phyloP scores from a whole-genome alignment of 495 filamentous ascomycete genomes.

The Apodospora peruviana region DNA sequence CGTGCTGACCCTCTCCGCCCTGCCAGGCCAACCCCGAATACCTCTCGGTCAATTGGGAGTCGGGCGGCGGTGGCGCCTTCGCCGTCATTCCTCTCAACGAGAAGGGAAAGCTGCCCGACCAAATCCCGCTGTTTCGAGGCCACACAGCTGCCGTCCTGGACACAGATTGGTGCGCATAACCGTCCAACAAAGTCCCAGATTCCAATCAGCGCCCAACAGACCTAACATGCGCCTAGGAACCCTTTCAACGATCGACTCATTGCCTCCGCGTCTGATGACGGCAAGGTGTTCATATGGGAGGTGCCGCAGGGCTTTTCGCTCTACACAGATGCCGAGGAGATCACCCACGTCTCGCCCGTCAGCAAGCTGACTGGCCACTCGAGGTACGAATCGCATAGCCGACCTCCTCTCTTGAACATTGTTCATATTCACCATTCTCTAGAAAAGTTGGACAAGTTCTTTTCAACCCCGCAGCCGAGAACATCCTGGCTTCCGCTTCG shows the following conservation, averaged over 20 bases:
- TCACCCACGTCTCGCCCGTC: slow-evolving; percentile 72
- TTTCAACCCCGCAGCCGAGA: slow-evolving; percentile 95
- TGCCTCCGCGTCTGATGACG: slow-evolving; percentile 92
- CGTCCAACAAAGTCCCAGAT: too few species aligned
- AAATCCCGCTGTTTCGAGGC: slow-evolving; percentile 89
- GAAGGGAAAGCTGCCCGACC: slow-evolving; percentile 82
- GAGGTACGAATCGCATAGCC: slow-evolving; percentile 29
- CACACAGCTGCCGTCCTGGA: slow-evolving; percentile 94
- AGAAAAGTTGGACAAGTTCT: slow-evolving; percentile 96
- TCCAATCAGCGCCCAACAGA: slow-evolving; percentile 16
- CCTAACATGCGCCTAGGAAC: slow-evolving; percentile 53
- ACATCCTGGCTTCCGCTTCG: slow-evolving; percentile 90
- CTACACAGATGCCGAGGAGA: slow-evolving; percentile 75
- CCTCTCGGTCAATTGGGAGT: slow-evolving; percentile 96
- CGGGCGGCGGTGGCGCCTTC: slow-evolving; percentile 92
- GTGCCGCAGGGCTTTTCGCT: slow-evolving; percentile 86
- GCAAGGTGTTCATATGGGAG: slow-evolving; percentile 93
- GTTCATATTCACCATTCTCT: slow-evolving; percentile 6
- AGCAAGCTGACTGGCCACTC: slow-evolving; percentile 74
- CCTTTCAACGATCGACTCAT: slow-evolving; percentile 92
- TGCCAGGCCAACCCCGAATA: slow-evolving; percentile 87
- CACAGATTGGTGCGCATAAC: slow-evolving; percentile 75
- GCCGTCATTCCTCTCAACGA: slow-evolving; percentile 91
- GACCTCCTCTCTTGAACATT: too few species aligned
- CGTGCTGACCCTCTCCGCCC: slow-evolving; percentile 19